phyloP scores from a whole-genome alignment of 192 early-diverging fungal species.

The Dissophora ornata region DNA sequence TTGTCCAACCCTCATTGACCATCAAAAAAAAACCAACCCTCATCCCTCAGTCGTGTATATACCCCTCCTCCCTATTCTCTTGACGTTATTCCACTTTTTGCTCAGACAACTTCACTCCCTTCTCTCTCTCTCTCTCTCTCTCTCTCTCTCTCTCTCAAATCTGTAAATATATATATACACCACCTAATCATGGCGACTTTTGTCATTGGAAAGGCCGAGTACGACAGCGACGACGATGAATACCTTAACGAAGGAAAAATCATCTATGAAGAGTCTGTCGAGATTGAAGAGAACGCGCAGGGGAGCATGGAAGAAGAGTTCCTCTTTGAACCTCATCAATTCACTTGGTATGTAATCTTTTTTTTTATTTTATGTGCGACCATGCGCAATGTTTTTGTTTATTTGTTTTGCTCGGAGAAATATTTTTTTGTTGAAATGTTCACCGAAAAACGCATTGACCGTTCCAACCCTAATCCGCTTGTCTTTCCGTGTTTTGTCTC shows the following conservation, averaged over 20 bases:
- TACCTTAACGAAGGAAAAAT: conserved; percentile 4
- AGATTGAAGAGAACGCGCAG: conserved; percentile 8
- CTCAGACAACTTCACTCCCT: no score
- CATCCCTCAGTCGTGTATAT: no score
- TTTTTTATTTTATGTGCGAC: not conserved
- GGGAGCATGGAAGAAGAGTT: conserved; percentile 19
- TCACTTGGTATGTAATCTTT: conserved; percentile 29
- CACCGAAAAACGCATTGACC: not conserved
- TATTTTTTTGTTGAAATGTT: not conserved
- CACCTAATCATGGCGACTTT: not conserved
- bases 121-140: no score
- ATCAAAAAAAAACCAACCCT: no score
- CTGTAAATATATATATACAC: not conserved
- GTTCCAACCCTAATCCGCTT: no score
- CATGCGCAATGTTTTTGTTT: no score
- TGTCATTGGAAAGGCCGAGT: conserved; percentile 11
- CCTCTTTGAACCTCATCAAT: conserved; percentile 32
- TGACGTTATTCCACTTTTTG: no score
- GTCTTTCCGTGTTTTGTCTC: no score
- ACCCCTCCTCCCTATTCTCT: no score
- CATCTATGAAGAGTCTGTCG: conserved; percentile 6
- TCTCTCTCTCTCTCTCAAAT: no score
- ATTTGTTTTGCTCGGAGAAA: not conserved
- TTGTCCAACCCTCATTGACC: no score
- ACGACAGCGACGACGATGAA: conserved; percentile 1